Evolutionary conservation across 305 asterid species (phyloP).

Genomic region (Solanum hybrid): DNA sequence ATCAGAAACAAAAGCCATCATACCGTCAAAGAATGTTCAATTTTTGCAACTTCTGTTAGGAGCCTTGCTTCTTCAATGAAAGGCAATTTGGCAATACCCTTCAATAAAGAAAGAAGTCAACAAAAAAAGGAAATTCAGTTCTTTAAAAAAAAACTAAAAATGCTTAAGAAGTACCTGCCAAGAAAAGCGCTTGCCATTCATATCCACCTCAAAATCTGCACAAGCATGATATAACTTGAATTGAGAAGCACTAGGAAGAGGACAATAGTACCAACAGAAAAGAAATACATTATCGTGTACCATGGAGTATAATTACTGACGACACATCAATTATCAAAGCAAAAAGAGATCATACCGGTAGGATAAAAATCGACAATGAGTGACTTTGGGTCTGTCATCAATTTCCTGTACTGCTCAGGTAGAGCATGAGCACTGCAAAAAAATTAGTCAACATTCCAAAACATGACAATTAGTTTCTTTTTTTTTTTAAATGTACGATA

Average conservation of each 20-base stretch:
- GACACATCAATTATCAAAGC: not conserved
- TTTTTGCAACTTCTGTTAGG: constrained; percentile 72
- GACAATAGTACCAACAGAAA: constrained; percentile 10
- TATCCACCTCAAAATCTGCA: constrained; percentile 90
- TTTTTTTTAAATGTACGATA: not conserved
- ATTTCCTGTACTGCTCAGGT: constrained; percentile 68
- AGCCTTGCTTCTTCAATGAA: constrained; percentile 88
- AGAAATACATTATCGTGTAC: not conserved
- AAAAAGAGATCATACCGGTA: constrained; percentile 39
- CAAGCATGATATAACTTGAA: not conserved
- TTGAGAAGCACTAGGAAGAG: not conserved
- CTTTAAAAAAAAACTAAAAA: constrained; percentile 2
- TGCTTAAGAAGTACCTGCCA: constrained; percentile 59
- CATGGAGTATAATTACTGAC: constrained; percentile 2
- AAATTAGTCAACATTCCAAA: not conserved
- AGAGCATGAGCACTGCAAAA: constrained; percentile 90
- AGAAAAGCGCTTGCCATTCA: constrained; percentile 91
- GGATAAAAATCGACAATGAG: constrained; percentile 93
- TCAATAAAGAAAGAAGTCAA: not conserved
- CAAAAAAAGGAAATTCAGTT: not conserved
- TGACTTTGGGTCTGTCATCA: constrained; percentile 91
- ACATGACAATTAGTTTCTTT: not conserved
- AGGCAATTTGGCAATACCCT: constrained; percentile 94
- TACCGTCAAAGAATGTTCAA: constrained; percentile 92
- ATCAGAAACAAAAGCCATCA: not conserved